Base-by-base conservation (phyloP, 2,329 filamentous ascomycete genomes). In the Aspergillus novofumigatus region DNA sequence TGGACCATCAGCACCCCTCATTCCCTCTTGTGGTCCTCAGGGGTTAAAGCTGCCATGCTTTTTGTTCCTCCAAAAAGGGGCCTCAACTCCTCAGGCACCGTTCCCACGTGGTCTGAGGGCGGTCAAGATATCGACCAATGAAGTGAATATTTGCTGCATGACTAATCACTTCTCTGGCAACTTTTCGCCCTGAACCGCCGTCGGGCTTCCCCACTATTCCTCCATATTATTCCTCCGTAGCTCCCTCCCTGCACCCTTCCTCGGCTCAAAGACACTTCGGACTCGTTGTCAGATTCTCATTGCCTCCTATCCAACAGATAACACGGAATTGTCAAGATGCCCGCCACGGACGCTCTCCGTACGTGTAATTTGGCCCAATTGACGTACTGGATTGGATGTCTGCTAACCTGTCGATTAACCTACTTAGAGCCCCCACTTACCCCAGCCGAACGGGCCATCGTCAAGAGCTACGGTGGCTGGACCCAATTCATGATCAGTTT, bases 381-480 rank as follows among this genome's bases (percentile, higher is more conserved):
- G 14, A 25, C 32, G n/a, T 48, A 14, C 14, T 29, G 25, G 23
- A 26, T 17, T 29, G 25, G 23, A 26, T 17, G 21, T 10, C 4
- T 20, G 32, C 17, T 28, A 49, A 51, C 11, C 23, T 17, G 53
- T 28, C 21, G 17, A 38, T 10, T 32, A n/a, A n/a, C n/a, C n/a
- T 29, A 17, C 10, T 23, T 55, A 70, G 67, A 70, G 3, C 67
- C 67, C 11, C 62, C 64, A 10, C 66, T 69, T n/a, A 62, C 60
- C 20, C 58, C 65, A 17, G 62, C 54, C 3, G 65, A 72, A 45
- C 63, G 65, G 14, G 49, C 49, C 2, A 65, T 69, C 10, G 64
- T 70, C 53, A 67, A 69, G 42, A 49, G 42, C 28, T 70, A 69
- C 25, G 69, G 67, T 10, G 62, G 67, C 10, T 71, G 69, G 69